phyloP scores from a whole-genome alignment of 2,329 filamentous ascomycete genomes.

The Gnomoniopsis sp. region DNA sequence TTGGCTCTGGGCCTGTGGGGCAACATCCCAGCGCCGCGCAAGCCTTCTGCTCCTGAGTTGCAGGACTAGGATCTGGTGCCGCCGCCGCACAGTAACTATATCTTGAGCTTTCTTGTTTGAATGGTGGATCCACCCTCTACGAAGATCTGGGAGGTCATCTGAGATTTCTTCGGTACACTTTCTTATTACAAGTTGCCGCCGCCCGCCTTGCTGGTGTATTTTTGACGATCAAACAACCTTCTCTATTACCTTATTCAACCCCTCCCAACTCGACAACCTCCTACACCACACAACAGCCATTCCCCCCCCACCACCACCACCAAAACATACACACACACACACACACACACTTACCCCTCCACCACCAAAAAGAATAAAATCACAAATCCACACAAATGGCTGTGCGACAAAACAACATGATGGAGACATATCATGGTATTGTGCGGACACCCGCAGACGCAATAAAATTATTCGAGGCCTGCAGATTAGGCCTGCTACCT shows the following conservation, averaged over 20 bases:
- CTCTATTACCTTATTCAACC: not conserved
- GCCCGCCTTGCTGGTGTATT: constrained; percentile 7
- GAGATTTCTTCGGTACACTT: constrained; percentile 7
- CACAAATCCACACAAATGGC: constrained; percentile 9
- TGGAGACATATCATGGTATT: constrained; percentile 96
- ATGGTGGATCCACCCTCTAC: constrained; percentile 13
- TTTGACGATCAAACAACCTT: constrained; percentile 3
- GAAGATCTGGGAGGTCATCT: constrained; percentile 18
- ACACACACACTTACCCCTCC: not conserved
- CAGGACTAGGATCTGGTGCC: constrained; percentile 21
- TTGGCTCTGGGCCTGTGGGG: constrained; percentile 14
- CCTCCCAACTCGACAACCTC: not conserved
- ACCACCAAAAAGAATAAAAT: not conserved
- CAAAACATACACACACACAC: not conserved
- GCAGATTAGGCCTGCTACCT: constrained; percentile 81
- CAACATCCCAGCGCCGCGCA: constrained; percentile 21
- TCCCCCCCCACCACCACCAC: not conserved
- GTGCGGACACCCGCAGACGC: constrained; percentile 95
- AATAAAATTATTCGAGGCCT: constrained; percentile 98
- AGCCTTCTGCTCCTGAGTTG: constrained; percentile 20
- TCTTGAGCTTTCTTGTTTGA: constrained; percentile 18
- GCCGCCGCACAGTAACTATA: constrained; percentile 17
- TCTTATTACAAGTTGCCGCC: constrained; percentile 14
- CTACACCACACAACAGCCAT: not conserved
- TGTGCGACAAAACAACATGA: constrained; percentile 39